A percentile compares a stretch with the other conserved stretches of the same genome.
phyloP scores from a whole-genome alignment of 192 early-diverging fungal species.

The Oehlia diaphana region DNA sequence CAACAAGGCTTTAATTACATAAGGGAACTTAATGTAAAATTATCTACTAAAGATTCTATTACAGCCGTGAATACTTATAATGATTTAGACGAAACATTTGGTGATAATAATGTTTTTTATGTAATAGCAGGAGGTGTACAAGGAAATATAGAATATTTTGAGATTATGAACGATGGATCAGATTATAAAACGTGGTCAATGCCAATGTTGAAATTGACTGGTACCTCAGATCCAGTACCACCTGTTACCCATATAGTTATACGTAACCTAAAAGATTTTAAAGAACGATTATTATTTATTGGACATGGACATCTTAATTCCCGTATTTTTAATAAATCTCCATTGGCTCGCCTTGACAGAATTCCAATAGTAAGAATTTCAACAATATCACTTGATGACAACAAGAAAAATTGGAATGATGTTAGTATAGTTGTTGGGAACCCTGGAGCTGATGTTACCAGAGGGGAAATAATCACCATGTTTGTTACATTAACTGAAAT shows the following conservation, averaged over 20 bases:
- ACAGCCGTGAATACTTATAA: background rate
- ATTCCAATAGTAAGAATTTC: background rate
- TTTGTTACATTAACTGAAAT: background rate
- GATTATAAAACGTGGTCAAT: background rate
- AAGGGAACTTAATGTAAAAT: background rate
- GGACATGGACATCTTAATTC: background rate
- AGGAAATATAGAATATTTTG: background rate
- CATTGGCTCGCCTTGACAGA: background rate
- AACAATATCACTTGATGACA: background rate
- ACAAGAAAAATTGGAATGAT: background rate
- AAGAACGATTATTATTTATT: background rate
- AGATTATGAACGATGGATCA: background rate
- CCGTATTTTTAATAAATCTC: background rate
- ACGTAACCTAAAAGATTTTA: background rate
- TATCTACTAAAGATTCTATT: background rate
- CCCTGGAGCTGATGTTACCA: background rate
- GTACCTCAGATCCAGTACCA: background rate
- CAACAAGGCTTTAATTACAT: background rate
- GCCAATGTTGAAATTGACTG: background rate
- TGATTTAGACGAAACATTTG: background rate
- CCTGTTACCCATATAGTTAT: background rate
- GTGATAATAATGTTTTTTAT: background rate
- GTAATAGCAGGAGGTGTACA: background rate
- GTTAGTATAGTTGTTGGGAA: background rate
- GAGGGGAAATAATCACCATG: background rate